Base-by-base conservation (phyloP, 306 rosid species). In the Quercus gilva region DNA sequence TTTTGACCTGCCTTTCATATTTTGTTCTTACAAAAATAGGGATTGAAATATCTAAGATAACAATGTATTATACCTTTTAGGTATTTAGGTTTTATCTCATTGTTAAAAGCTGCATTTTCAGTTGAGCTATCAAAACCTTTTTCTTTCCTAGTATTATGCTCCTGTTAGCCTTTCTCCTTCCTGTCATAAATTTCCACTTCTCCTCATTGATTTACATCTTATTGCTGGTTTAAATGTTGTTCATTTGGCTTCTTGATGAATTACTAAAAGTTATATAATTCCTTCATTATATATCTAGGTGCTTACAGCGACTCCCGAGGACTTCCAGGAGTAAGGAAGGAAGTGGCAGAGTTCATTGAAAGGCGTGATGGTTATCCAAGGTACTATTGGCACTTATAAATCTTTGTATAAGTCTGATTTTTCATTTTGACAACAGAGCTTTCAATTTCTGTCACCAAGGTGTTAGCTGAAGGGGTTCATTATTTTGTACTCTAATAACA, bases 261-360 rank as follows among this genome's bases (percentile, higher is more conserved):
- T 73, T 52, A 73, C 53, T 78, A 69, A 43, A 74, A 52, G 68
- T 19, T 37, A n/a, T 78, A 12, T 51, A 23, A 8, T 73, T 33
- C 41, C 65, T 75, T 76, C 15, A 21, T 49, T 69, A 19, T 65
- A 53, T 70, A 15, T 79, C 53, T 83, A 95, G 99, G 99, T 87
- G 99, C 99, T 71, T 95, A 95, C 76, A 95, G 99, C 74, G 99
- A 95, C 77, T 95, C 99, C 55, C 93, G 99, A 79, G 99, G 99
- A 55, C 7, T 90, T 91, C 97, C 96, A 11, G 99, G 94, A 74
- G 56, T 95, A 78, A 83, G 98, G 85, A 90, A 95, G 89, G 99
- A 95, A 87, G 97, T 91, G 70, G 94, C 99, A 31, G 97, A 95
- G 82, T 95, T 91, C 88, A 95, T 95, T 79, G 87, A 81, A 58